Evolutionary conservation across 2,329 filamentous ascomycete genomes (phyloP).

Genomic region (Dichotomopilus funicola): DNA sequence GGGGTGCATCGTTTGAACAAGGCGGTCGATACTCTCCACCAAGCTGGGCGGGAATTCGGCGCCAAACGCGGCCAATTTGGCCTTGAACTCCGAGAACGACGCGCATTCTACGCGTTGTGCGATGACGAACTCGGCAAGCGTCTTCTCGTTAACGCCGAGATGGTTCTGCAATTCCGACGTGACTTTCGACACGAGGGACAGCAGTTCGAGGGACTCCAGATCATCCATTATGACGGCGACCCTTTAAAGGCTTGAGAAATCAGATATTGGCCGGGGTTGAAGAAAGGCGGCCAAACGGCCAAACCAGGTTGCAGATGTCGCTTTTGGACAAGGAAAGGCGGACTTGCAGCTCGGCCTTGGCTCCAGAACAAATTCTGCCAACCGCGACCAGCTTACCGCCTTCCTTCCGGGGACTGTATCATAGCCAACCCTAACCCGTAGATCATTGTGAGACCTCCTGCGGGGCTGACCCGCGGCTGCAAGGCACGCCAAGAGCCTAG

Average conservation of each 20-base stretch:
- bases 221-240: constrained; percentile 64
- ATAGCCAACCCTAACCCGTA: constrained; percentile 1
- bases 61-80: constrained; percentile 66
- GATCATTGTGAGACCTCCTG: background rate
- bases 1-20: constrained; percentile 86
- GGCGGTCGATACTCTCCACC: constrained; percentile 82
- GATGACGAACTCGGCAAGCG: constrained; percentile 92
- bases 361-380: constrained; percentile 1
- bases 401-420: background rate
- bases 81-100: constrained; percentile 66
- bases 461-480: background rate
- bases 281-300: background rate
- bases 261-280: background rate
- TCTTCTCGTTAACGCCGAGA: constrained; percentile 85
- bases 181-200: constrained; percentile 92
- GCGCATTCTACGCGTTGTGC: constrained; percentile 74
- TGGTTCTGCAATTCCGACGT: constrained; percentile 93
- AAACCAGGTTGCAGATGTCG: background rate
- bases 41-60: constrained; percentile 81
- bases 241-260: background rate
- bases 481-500: background rate
- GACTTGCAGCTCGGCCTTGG: background rate
- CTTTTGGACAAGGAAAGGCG: background rate
- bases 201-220: constrained; percentile 79
- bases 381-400: constrained; percentile 1